These are phyloP conservation scores for Podochytrium sp. DNA, from an alignment of 192 early-diverging fungal species.

Conservation along the genomic window DNA sequence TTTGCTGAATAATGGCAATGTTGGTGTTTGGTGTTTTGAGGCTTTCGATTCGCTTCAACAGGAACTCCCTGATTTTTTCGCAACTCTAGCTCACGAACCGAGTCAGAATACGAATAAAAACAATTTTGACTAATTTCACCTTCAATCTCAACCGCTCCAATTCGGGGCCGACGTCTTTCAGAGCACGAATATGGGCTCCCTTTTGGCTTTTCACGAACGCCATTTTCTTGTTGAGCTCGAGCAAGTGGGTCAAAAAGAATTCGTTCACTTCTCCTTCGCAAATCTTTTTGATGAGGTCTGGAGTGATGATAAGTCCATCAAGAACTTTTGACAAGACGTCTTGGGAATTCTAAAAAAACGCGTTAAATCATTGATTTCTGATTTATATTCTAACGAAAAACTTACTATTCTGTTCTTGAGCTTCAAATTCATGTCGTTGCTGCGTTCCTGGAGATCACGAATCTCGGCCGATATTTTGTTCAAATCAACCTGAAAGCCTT, in stretches of 20 bases:
- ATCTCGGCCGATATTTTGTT: conserved; percentile 90
- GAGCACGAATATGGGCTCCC: conserved; percentile 72
- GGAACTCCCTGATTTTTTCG: conserved; percentile 85
- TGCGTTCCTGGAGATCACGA: conserved; percentile 81
- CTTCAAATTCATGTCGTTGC: conserved; percentile 76
- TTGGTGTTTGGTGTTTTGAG: conserved; percentile 91
- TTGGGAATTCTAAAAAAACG: conserved; percentile 57
- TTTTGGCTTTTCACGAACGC: conserved; percentile 77
- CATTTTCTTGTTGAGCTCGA: conserved; percentile 90
- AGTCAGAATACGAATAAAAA: conserved; percentile 3
- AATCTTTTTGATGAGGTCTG: conserved; percentile 73
- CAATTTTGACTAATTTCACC: no score
- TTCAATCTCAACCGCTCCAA: conserved; percentile 85
- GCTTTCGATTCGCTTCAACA: conserved; percentile 83
- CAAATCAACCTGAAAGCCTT: conserved; percentile 84
- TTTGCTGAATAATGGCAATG: conserved; percentile 90
- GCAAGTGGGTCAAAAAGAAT: conserved; percentile 78
- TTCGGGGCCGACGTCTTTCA: conserved; percentile 90
- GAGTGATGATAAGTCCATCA: conserved; percentile 81
- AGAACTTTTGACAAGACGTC: conserved; percentile 72
- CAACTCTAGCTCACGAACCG: conserved; percentile 58
- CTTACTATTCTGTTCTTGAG: conserved; percentile 78
- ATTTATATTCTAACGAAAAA: not conserved
- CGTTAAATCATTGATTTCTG: not conserved
- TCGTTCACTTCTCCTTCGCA: conserved; percentile 93